Base-by-base conservation (phyloP, 2,329 filamentous ascomycete species). In the Corinectria fuckeliana region DNA sequence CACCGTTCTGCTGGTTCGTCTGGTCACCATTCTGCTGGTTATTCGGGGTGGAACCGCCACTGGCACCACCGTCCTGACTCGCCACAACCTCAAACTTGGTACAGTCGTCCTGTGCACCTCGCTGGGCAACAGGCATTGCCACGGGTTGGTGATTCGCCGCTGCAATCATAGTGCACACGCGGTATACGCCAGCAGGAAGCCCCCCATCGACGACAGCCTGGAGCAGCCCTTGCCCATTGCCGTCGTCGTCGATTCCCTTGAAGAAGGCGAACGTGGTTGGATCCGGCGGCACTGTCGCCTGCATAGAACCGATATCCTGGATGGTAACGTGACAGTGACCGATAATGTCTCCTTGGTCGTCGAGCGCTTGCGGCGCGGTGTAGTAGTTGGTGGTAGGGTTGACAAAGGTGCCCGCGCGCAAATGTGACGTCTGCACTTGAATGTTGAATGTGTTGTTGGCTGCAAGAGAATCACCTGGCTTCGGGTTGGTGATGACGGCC, bases 91-190 rank as follows among this genome's bases (percentile, higher is more conserved):
- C 83, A 69, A 88, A 85, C 68, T 85, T 85, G 50, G 81, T 77
- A 72, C 87, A 89, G 71, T 89, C 87, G 67, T 90, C 87, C 72
- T 89, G 86, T 41, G 84, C 80, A 74, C 87, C 87, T 73, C 87
- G 84, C 76, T 89, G 87, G 54, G 87, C 87, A 55, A 89, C 82
- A 52, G 86, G 85, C 86, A 88, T 88, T 55, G 87, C 71, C 9
- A 88, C 84, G 56, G 85, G 85, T 76, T 88, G 86, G 71, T 90
- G 87, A 78, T 89, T 90, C 65, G 85, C 78, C n/a, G 87, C 76
- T 59, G 81, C 76, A 26, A 81, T 80, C 83, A 90, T 87, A 68
- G 83, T 85, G 80, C 87, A 90, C 60, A 88, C 75, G 67, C 87
- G 85, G 77, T 89, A 90, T 76, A 84, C 86, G 30, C 87, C 86